Evolutionary conservation across 352 stramenopile species (phyloP).

Genomic region (Pythium periplocum): DNA sequence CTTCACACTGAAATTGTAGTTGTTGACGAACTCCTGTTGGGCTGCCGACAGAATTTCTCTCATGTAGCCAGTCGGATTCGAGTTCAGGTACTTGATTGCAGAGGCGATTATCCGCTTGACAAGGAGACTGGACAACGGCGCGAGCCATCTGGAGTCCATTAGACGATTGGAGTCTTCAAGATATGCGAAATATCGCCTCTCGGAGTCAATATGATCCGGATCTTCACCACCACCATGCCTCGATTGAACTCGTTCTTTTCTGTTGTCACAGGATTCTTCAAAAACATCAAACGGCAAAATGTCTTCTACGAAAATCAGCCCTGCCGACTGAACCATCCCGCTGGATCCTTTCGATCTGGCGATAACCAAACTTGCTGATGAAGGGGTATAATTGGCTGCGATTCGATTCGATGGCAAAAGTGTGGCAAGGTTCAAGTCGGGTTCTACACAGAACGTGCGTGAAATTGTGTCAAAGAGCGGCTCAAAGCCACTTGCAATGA

Average conservation of each 20-base stretch:
- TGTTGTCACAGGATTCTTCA: too few species aligned
- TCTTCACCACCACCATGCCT: background rate
- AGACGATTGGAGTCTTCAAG: slow-evolving; percentile 27
- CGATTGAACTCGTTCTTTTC: too few species aligned
- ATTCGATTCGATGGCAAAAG: slow-evolving; percentile 71
- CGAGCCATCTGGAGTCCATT: slow-evolving; percentile 34
- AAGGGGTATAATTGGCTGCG: slow-evolving; percentile 54
- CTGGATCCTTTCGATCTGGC: slow-evolving; percentile 16
- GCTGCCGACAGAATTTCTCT: slow-evolving; percentile 29
- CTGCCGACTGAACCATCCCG: too few species aligned
- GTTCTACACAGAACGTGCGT: slow-evolving; percentile 69
- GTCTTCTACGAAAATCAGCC: background rate
- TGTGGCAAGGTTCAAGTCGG: slow-evolving; percentile 46
- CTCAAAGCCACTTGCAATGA: slow-evolving; percentile 4
- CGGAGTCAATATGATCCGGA: slow-evolving; percentile 15
- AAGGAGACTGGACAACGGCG: slow-evolving; percentile 28
- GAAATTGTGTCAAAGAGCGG: slow-evolving; percentile 61
- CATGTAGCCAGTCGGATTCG: slow-evolving; percentile 28
- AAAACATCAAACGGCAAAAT: slow-evolving; percentile 3
- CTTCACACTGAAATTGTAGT: slow-evolving; percentile 64
- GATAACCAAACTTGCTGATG: slow-evolving; percentile 38
- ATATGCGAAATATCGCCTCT: slow-evolving; percentile 58
- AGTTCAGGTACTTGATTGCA: slow-evolving; percentile 47
- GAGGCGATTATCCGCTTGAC: slow-evolving; percentile 38
- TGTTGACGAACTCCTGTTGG: slow-evolving; percentile 43